Conservation (phyloP, 2,329 filamentous ascomycete species). For the Fusarium globosum region DNA sequence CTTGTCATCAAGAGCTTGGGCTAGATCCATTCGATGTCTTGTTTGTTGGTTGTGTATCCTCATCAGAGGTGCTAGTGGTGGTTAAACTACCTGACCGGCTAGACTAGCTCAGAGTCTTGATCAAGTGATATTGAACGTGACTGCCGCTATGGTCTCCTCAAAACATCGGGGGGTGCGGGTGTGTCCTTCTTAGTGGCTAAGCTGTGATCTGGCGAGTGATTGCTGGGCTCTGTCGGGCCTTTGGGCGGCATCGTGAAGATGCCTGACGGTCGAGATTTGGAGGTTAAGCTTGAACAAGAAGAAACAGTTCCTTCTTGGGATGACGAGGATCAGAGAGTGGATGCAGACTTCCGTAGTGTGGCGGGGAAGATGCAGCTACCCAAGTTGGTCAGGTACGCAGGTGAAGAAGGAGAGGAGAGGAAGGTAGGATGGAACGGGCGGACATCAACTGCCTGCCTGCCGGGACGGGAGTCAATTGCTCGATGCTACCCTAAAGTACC, state of each 20-base stretch:
- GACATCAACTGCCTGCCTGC: not conserved
- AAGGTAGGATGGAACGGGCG: not conserved
- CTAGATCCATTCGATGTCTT: conserved; percentile 31
- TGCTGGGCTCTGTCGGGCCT: conserved; percentile 8
- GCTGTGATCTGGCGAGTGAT: conserved; percentile 4
- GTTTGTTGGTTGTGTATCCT: conserved; percentile 28
- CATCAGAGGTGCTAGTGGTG: conserved; percentile 22
- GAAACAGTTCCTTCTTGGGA: conserved; percentile 12
- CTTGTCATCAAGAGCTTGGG: conserved; percentile 1
- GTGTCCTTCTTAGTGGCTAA: conserved; percentile 4
- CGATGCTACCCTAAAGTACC: not conserved
- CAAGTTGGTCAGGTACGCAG: conserved; percentile 12
- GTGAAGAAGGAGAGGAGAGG: not conserved
- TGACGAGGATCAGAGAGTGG: conserved; percentile 24
- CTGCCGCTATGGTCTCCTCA: conserved; percentile 1
- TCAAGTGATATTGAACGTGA: conserved; percentile 30
- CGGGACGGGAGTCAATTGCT: not conserved
- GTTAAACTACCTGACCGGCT: conserved; percentile 25
- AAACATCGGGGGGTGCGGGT: conserved; percentile 11
- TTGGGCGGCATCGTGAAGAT: conserved; percentile 24
- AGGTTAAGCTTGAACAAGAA: conserved; percentile 12
- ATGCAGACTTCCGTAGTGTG: conserved; percentile 24
- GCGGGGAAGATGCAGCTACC: conserved; percentile 35
- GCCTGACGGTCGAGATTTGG: conserved; percentile 27
- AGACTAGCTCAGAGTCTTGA: conserved; percentile 31